Evolutionary conservation across 169 alveolate species (phyloP), one percentile per base, ranked within the genome.

Genomic region (Perkinsus chesapeaki): DNA sequence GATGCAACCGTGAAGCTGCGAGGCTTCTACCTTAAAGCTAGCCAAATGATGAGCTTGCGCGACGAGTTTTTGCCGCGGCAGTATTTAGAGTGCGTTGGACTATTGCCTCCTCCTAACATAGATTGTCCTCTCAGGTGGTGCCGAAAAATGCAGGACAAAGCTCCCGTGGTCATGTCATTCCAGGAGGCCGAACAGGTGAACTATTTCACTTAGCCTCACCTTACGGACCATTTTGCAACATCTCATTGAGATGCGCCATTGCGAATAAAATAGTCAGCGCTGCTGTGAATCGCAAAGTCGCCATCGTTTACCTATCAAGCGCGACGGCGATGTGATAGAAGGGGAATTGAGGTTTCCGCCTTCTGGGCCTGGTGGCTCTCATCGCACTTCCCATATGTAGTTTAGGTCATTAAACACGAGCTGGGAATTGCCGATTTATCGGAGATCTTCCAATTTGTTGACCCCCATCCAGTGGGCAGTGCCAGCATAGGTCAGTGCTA

Each of bases 21-120:
- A 39, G 92, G 92, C 37, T 91, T 91, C 60, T 91, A 91, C 92
- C 39, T 91, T 38, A 91, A 91, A 60, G 92, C 48, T 9, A 47
- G 92, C 19, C 92, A 91, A 38, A 38, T 91, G 72, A 91, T 91
- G 92, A 37, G 60, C 48, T 39, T 47, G 39, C 92, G 92, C 39
- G 72, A 39, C 38, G 92, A 91, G 38, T 16, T 91, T 39, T 47
- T 91, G 92, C 92, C 92, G 48, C 23, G 34, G 48, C 73, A n/a
- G 3, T 91, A 91, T 37, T 19, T 91, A 27, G 72, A 91, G 39
- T 10, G 27, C 5, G 16, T 9, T 16, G 5, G 16, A 9, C 60
- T 5, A 5, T 43, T 16, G 5, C 60, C 60, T 43, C 16, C 60
- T 43, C 60, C 60, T 43, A 16, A 5, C 60, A 43, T 5, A 43